These are phyloP conservation scores for button mushroom (Agaricus bisporus) DNA, from an alignment of 768 basidiomycete species.

Conservation along the genomic window DNA sequence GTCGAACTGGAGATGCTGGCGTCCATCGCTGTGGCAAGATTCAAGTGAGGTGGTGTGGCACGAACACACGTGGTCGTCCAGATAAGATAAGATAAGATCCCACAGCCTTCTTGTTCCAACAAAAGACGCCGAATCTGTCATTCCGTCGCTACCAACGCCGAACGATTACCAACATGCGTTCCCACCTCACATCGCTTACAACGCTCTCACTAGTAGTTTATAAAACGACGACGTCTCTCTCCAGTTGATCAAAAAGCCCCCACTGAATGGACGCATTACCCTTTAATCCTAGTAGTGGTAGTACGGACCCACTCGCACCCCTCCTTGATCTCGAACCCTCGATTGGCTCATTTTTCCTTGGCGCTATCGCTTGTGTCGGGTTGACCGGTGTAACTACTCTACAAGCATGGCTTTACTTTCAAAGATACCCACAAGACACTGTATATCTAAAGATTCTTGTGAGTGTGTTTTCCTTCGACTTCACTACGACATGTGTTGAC, in stretches of 20 bases:
- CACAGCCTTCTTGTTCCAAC: too few relatives aligned
- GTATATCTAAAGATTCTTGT: neutral
- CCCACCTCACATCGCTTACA: too few relatives aligned
- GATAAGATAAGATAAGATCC: too few relatives aligned
- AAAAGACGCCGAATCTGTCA: too few relatives aligned
- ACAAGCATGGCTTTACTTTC: slow-evolving; percentile 8
- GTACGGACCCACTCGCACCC: neutral
- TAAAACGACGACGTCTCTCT: neutral
- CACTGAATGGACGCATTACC: neutral
- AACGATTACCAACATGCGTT: too few relatives aligned
- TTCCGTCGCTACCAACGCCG: too few relatives aligned
- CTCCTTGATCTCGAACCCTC: slow-evolving; percentile 3
- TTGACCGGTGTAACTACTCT: slow-evolving; percentile 5
- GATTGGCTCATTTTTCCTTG: slow-evolving; percentile 2
- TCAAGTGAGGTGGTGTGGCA: too few relatives aligned
- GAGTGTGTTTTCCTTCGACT: neutral
- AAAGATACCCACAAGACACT: slow-evolving; percentile 5
- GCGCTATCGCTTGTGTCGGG: slow-evolving; percentile 5
- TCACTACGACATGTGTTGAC: neutral
- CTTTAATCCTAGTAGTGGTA: neutral
- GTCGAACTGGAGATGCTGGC: too few relatives aligned
- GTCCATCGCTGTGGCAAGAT: too few relatives aligned
- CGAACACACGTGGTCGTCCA: too few relatives aligned
- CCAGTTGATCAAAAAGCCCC: neutral
- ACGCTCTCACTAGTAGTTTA: too few relatives aligned